Conservation (phyloP, 352 stramenopile genomes). For the Globisporangium orthogonon region DNA sequence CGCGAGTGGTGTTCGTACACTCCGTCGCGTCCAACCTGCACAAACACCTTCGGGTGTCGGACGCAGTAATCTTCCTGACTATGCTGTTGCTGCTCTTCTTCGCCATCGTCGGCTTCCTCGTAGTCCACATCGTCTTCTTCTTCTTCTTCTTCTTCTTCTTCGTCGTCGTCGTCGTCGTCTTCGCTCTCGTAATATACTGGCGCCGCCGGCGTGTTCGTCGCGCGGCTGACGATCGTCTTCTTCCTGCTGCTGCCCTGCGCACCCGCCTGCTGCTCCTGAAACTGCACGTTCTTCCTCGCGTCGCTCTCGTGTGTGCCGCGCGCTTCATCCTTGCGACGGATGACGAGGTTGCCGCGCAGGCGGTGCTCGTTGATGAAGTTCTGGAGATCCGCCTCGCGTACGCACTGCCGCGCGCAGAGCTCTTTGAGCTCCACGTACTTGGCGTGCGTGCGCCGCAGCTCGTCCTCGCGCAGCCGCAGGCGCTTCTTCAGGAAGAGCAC, state of each 20-base stretch:
- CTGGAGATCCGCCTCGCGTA: constrained; percentile 67
- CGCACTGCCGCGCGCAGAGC: constrained; percentile 64
- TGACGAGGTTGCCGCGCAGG: constrained; percentile 57
- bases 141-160: constrained; percentile 21
- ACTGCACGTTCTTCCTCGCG: constrained; percentile 2
- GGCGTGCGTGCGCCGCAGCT: constrained; percentile 41
- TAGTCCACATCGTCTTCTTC: constrained; percentile 23
- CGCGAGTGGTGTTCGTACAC: constrained; percentile 30
- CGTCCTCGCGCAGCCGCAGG: constrained; percentile 48
- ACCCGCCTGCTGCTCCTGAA: neutral
- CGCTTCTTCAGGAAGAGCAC: constrained; percentile 56
- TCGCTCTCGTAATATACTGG: constrained; percentile 10
- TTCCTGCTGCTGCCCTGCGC: neutral
- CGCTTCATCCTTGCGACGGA: constrained; percentile 15
- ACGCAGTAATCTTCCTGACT: constrained; percentile 21
- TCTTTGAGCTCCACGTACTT: constrained; percentile 79
- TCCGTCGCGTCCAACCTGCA: constrained; percentile 32
- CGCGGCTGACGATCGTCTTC: constrained; percentile 12
- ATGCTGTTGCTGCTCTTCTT: constrained; percentile 12
- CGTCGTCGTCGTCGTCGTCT: constrained; percentile 5
- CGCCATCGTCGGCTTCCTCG: constrained; percentile 12
- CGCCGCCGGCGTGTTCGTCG: constrained; percentile 16
- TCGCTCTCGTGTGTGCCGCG: neutral
- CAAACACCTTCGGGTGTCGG: constrained; percentile 34
- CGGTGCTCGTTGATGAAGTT: constrained; percentile 83